phyloP scores from a whole-genome alignment of 305 asterid genomes.

The Fraxinus floribunda region DNA sequence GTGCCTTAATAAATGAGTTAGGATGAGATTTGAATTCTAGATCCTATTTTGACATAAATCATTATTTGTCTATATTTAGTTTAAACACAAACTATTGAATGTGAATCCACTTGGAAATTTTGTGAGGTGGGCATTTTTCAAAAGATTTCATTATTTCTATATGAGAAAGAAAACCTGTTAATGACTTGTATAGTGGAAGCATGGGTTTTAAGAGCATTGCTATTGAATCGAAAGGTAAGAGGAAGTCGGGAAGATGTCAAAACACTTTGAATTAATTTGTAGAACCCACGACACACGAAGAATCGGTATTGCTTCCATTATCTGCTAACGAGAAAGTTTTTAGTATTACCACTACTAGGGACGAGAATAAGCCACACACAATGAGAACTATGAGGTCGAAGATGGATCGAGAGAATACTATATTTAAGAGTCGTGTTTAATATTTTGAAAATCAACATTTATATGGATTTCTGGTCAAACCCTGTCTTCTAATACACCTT shows the following conservation, averaged over 20 bases:
- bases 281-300: background rate
- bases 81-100: background rate
- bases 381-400: background rate
- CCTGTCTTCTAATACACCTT: background rate
- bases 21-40: background rate
- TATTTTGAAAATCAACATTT: background rate
- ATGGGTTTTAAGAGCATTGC: background rate
- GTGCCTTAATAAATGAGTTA: too few species aligned
- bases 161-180: background rate
- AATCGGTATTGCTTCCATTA: too few species aligned
- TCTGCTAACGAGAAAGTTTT: background rate
- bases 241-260: background rate
- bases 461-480: background rate
- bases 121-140: background rate
- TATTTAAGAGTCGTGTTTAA: background rate
- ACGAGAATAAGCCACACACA: background rate
- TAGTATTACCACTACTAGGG: too few species aligned
- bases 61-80: background rate
- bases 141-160: background rate
- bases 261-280: background rate
- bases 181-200: background rate
- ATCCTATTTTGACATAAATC: background rate
- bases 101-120: background rate
- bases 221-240: background rate
- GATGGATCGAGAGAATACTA: too few species aligned